Conservation (phyloP, 768 basidiomycete species). For the Saitozyma sp. region DNA sequence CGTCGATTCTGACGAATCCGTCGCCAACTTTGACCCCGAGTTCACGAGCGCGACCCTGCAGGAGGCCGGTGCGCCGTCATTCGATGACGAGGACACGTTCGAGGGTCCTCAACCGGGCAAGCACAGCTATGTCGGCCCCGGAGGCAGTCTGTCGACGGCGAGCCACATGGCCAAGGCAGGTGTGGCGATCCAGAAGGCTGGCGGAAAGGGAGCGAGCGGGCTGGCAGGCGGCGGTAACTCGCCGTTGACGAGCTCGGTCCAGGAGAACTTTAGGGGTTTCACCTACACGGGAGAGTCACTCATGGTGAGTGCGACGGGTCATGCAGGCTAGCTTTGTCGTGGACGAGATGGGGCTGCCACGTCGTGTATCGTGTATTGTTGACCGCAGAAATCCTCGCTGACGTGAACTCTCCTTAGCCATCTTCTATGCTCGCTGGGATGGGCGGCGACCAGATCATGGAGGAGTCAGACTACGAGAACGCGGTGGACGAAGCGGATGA, state of each 20-base stretch:
- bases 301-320: conserved; percentile 38
- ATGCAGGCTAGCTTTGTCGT: too few relatives aligned
- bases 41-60: conserved; percentile 72
- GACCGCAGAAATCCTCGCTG: not conserved
- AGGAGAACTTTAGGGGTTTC: conserved; percentile 96
- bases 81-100: conserved; percentile 53
- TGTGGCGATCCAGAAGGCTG: conserved; percentile 43
- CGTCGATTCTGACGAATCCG: conserved; percentile 96
- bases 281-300: conserved; percentile 58
- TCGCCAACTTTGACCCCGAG: conserved; percentile 97
- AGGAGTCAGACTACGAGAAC: conserved; percentile 54
- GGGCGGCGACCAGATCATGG: conserved; percentile 42
- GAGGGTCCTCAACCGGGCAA: conserved; percentile 18
- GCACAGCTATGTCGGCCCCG: conserved; percentile 50
- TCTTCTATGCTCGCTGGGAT: conserved; percentile 26
- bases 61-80: conserved; percentile 73
- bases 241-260: conserved; percentile 85
- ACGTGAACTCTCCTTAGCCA: conserved; percentile 20
- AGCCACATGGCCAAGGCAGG: conserved; percentile 21
- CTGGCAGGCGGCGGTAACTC: conserved; percentile 55
- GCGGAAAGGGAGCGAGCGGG: conserved; percentile 14
- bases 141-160: conserved; percentile 34
- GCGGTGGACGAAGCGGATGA: conserved; percentile 62
- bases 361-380: not conserved
- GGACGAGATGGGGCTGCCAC: not conserved